Evolutionary conservation across 202 grass and related monocot genomes (phyloP).

Genomic region (Panicum virgatum): DNA sequence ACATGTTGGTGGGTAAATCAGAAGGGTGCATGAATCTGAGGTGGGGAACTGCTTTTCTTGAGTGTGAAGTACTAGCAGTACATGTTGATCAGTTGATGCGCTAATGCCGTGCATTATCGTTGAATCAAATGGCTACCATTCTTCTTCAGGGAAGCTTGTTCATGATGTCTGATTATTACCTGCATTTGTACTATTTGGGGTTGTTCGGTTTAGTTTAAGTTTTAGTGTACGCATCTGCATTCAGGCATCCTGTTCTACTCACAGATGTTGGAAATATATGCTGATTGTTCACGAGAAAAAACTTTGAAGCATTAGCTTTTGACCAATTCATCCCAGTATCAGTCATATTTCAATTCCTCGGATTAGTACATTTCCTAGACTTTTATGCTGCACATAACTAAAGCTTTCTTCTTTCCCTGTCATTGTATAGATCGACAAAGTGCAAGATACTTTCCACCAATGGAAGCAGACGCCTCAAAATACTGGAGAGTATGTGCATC

Average conservation of each 20-base stretch:
- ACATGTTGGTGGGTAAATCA: constrained; percentile 14
- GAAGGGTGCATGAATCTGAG: background rate
- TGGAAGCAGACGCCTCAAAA: constrained; percentile 80
- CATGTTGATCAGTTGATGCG: background rate
- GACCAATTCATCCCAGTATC: background rate
- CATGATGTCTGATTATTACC: background rate
- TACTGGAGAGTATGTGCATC: constrained; percentile 70
- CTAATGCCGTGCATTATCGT: background rate
- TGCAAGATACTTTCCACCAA: constrained; percentile 76
- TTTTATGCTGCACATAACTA: background rate
- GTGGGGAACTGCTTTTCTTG: background rate
- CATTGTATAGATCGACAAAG: constrained; percentile 70
- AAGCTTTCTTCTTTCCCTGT: background rate
- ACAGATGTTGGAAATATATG: background rate
- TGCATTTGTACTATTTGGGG: background rate
- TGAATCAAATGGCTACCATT: background rate
- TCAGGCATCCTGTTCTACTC: background rate
- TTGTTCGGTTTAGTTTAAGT: background rate
- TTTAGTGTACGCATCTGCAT: constrained; percentile 2
- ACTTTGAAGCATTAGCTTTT: background rate
- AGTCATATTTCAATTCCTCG: background rate
- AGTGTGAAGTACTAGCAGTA: background rate
- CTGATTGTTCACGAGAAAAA: background rate
- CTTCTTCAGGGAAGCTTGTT: background rate
- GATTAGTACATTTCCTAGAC: background rate